Conservation (phyloP, 345 rosid genomes). For the Populus davidiana region DNA sequence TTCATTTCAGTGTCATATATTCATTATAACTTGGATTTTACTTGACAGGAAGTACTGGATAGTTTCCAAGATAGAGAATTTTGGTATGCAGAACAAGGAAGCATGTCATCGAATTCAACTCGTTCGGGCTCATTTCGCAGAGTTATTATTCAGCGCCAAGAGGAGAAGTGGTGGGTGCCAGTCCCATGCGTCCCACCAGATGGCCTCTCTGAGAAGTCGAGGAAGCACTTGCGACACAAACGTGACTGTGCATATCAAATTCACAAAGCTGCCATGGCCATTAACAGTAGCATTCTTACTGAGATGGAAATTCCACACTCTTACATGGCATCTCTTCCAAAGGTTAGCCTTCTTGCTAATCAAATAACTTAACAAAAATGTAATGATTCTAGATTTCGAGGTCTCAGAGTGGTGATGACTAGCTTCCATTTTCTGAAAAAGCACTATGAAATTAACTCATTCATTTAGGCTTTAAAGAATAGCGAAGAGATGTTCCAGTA, state of each 20-base stretch:
- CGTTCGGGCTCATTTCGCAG: conserved; percentile 70
- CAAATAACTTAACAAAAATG: not conserved
- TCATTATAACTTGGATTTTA: not conserved
- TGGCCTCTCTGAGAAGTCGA: conserved; percentile 78
- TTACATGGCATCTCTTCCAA: conserved; percentile 79
- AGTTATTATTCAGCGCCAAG: conserved; percentile 63
- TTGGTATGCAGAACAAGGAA: conserved; percentile 93
- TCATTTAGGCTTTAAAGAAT: not conserved
- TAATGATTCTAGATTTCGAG: not conserved
- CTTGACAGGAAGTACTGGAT: conserved; percentile 78
- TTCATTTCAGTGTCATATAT: not conserved
- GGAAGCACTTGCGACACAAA: conserved; percentile 60
- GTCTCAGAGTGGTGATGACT: not conserved
- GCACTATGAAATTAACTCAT: not conserved
- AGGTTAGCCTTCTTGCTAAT: conserved; percentile 43
- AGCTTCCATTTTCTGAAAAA: not conserved
- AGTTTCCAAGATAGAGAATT: conserved; percentile 73
- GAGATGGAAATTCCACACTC: conserved; percentile 92
- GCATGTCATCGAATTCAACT: conserved; percentile 62
- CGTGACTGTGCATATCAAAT: conserved; percentile 77
- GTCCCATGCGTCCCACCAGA: conserved; percentile 72
- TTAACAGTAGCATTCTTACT: conserved; percentile 68
- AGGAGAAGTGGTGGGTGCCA: conserved; percentile 99
- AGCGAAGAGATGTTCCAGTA: not conserved
- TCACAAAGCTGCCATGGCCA: conserved; percentile 96